These are phyloP conservation scores for Quambalaria eucalypti DNA, from an alignment of 1,284 basidiomycete species.

Conservation along the genomic window DNA sequence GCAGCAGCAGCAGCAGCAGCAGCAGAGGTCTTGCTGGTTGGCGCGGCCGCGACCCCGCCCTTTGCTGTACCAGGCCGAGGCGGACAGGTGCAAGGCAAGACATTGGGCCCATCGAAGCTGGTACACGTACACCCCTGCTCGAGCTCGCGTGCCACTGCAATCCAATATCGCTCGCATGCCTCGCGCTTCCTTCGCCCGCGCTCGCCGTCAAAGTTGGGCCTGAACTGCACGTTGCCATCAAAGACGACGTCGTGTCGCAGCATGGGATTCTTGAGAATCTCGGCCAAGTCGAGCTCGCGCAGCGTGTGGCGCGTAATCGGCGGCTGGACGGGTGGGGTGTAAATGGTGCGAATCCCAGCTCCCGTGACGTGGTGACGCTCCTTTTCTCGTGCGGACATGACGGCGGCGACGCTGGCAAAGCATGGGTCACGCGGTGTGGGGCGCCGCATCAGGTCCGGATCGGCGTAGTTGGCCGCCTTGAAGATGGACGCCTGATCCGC, in stretches of 20 bases:
- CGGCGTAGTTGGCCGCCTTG: neutral
- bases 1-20: neutral
- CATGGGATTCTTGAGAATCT: constrained; percentile 78
- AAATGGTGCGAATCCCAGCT: constrained; percentile 11
- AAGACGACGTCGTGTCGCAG: constrained; percentile 87
- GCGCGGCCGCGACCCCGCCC: neutral
- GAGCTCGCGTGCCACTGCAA: constrained; percentile 67
- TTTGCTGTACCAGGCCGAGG: neutral
- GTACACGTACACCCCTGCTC: constrained; percentile 74
- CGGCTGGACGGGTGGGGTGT: constrained; percentile 58
- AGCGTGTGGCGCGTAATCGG: constrained; percentile 74
- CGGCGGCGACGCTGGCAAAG: neutral
- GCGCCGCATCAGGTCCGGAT: neutral
- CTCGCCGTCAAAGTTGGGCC: constrained; percentile 48
- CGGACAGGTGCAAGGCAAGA: constrained; percentile 44
- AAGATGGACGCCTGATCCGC: neutral
- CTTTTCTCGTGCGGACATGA: neutral
- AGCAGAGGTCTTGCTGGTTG: neutral
- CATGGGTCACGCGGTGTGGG: neutral
- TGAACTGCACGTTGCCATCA: constrained; percentile 50
- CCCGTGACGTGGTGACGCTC: neutral
- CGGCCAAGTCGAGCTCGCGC: constrained; percentile 72
- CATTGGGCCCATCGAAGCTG: constrained; percentile 53
- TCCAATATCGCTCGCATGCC: constrained; percentile 73
- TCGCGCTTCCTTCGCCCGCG: constrained; percentile 63